A percentile compares a stretch with the other conserved stretches of the same genome.
Conservation (phyloP, 2,329 filamentous ascomycete genomes). For the Cladophialophora yegresii region DNA sequence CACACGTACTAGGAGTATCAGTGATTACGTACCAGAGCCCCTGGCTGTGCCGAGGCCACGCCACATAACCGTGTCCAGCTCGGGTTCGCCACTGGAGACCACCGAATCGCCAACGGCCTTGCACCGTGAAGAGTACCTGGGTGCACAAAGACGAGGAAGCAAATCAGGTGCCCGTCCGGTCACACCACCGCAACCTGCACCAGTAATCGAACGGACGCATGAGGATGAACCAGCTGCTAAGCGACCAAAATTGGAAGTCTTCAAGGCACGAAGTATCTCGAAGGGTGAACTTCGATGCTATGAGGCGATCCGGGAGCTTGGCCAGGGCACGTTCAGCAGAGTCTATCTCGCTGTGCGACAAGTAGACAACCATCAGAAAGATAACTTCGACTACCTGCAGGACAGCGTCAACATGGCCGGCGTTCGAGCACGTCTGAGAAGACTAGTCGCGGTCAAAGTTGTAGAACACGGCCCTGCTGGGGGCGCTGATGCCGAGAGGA, state of each 20-base stretch:
- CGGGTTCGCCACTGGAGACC: conserved; percentile 50
- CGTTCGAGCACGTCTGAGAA: conserved; percentile 62
- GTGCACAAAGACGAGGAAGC: conserved; percentile 73
- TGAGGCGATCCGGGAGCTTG: conserved; percentile 76
- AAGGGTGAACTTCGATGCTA: conserved; percentile 74
- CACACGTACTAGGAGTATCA: conserved; percentile 75
- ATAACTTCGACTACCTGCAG: conserved; percentile 42
- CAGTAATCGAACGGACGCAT: conserved; percentile 54
- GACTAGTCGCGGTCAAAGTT: conserved; percentile 90
- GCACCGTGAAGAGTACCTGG: conserved; percentile 79
- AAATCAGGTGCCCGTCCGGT: conserved; percentile 63
- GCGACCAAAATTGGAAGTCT: conserved; percentile 57
- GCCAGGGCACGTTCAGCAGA: conserved; percentile 92
- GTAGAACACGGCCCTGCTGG: conserved; percentile 93
- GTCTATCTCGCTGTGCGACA: conserved; percentile 89
- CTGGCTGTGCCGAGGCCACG: conserved; percentile 67
- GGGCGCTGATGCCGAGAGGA: conserved; percentile 86
- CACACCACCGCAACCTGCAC: conserved; percentile 68
- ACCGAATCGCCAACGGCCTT: conserved; percentile 57
- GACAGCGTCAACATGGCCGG: conserved; percentile 44
- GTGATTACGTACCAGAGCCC: conserved; percentile 79
- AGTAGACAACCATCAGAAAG: conserved; percentile 53
- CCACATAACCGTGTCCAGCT: conserved; percentile 71
- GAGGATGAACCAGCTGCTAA: conserved; percentile 38
- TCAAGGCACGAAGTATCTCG: conserved; percentile 66